Evolutionary conservation across 768 basidiomycete genomes (phyloP), one percentile per base, ranked within the genome.

Genomic region (Mrakia blollopis): DNA sequence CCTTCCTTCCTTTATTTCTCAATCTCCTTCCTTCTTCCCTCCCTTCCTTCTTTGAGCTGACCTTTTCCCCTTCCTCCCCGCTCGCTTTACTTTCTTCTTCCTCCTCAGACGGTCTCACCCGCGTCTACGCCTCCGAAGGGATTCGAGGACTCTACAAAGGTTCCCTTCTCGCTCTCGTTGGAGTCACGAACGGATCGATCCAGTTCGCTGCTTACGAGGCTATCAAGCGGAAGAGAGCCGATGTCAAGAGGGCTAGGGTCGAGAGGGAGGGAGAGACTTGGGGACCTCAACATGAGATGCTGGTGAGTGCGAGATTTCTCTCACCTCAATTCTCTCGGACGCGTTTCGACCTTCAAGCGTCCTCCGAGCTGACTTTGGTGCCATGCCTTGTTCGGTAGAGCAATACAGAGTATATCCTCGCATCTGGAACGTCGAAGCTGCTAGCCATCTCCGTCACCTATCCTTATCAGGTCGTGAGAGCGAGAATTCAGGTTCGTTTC

Each of bases 151-250:
- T 96, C 6, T 95, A 92, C 82, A 90, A 90, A 74, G 97, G 97
- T 1, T 95, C 94, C 8, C 85, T 89, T 0, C 87, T 99, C 39
- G 95, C 92, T 3, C 87, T 98, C 32, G 87, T 98, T 50, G 97
- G 97, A 21, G 94, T 98, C 78, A 90, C 90, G 83, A 98, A 94
- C 80, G 95, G 97, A 1, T 93, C 94, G 0, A 86, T 97, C 57
- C 97, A 98, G 83, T 99, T 99, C 83, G 92, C 96, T 85, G 89
- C 89, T 0, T 99, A 98, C 82, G 97, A 99, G 82, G 90, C 96
- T 84, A 90, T 99, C 90, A 98, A 98, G 83, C 85, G 87, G 35
- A 91, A 92, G 89, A 90, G 92, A 10, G 90, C 92, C 80, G 87
- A 88, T 65, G 68, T 82, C 78, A 94, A 93, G 84, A 86, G 87